Base-by-base conservation (phyloP, 23 red algal genomes). In the Pyropia haitanensis region DNA sequence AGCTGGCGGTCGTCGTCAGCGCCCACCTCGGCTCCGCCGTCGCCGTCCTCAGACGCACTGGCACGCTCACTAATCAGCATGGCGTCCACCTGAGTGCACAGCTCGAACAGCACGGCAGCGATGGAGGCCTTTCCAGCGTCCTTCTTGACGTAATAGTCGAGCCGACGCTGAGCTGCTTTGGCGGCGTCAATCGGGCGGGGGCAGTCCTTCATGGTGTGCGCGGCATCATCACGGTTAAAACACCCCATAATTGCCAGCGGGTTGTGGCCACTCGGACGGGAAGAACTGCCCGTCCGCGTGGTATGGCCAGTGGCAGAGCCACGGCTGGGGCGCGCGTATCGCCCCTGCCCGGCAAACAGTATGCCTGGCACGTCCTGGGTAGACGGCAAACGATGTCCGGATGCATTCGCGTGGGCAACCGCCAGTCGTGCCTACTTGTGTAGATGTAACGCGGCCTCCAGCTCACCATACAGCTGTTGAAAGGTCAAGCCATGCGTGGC, bases 401-500 rank as follows among this genome's bases (percentile, higher is more conserved):
- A 52, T 68, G 21, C 25, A 14, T 3, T 14, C 16, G 48, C 61
- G 13, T 32, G n/a, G 24, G 2, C 61, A 6, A 12, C 5, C 25
- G 30, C 3, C n/a, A 49, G 12, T 17, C 52, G 1, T 5, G 9
- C 20, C 4, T 50, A n/a, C 6, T 49, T 49, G 1, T 2, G 25
- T 14, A 63, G 5, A 22, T 61, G 52, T 14, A 0, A 0, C 1
- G 14, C 8, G 18, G 25, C 1, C 25, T 73, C 51, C 52, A 61
- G 22, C 69, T 73, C 69, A 18, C 51, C 49, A 58, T 73, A 73
- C 13, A 73, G 54, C 69, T 60, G 21, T 24, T 73, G 22, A 5
- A 28, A 73, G 31, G 44, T 29, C 14, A 73, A 58, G 34, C 31
- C 60, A n/a, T 56, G 25, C 17, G 69, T 73, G 0, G 16, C 51